Evolutionary conservation across 164 flowering plant species (phyloP).

Genomic region (Umbellularia californica): DNA sequence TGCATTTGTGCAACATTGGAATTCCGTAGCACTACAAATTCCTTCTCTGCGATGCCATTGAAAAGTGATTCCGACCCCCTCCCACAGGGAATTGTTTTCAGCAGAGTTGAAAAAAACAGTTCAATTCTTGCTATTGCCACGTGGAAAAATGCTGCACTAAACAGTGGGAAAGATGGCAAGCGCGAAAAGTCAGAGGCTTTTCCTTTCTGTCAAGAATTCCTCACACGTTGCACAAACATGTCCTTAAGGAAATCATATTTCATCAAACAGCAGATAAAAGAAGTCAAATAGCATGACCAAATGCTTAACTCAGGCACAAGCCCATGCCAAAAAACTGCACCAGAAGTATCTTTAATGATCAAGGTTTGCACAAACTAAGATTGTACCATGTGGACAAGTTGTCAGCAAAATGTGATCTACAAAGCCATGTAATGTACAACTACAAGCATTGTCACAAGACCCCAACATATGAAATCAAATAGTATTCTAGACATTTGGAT

Average conservation of each 20-base stretch:
- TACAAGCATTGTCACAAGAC: not conserved
- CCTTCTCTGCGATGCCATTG: no score
- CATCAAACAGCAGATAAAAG: not conserved
- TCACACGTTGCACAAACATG: no score
- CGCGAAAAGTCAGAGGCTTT: no score
- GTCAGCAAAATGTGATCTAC: not conserved
- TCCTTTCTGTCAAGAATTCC: no score
- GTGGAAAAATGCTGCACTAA: no score
- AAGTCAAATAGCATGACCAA: not conserved
- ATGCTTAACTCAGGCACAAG: not conserved
- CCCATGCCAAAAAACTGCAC: not conserved
- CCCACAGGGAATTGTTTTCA: no score
- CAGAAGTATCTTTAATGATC: not conserved
- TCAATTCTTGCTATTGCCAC: no score
- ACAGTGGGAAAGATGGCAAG: no score
- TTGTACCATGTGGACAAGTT: not conserved
- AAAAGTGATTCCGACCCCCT: no score
- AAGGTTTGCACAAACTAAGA: not conserved
- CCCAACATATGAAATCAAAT: not conserved
- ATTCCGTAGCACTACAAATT: no score
- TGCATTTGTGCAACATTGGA: no score
- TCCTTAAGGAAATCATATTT: not conserved
- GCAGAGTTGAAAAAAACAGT: no score
- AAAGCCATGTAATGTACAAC: not conserved
- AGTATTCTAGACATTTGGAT: not conserved